Base-by-base conservation (phyloP, 106 monocot genomes). In the Dioscorea dumetorum region DNA sequence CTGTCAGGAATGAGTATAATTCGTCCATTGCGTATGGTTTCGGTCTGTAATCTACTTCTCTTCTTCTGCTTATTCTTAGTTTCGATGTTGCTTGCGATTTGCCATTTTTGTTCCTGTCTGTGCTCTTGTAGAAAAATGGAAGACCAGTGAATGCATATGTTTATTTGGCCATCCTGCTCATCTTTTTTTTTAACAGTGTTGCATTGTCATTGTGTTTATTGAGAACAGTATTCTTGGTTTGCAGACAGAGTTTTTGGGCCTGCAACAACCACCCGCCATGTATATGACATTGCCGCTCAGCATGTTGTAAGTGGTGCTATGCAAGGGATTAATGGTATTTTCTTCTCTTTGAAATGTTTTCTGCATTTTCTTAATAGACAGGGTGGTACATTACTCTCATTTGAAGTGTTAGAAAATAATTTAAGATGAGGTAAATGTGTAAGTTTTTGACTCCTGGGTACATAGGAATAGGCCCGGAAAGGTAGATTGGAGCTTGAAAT, bases 161-260 rank as follows among this genome's bases (percentile, higher is more conserved):
- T 28, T 41, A 41, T 41, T 41, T 6, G 6, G 10, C 5, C 41
- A 3, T 10, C 41, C 41, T 41, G 41, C 41, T 41, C 41, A 1
- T 41, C 5, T 10, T 41, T 41, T 41, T 41, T 3, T 41, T 41
- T 3, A 28, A 41, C 41, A 41, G 9, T 41, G 9, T 41, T 41
- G 41, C 41, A 41, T 41, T 41, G 41, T 41, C 10, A 41, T 28
- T 28, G 41, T 41, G 9, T 41, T 41, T 41, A 41, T 41, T 41
- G 10, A 41, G 6, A 41, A 41, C 10, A 8, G 41, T 41, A 41
- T 57, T 58, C 66, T 74, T 19, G 8, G 60, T 65, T 71, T 77
- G 24, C 85, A 95, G 95, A 95, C 60, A 91, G 74, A 75, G 95
- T 95, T 6, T 95, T 95, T 78, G 95, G 95, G 16, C 95, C 95